Evolutionary conservation across 1,139 yeast species (phyloP).

Genomic region (Taiozyma onychis): DNA sequence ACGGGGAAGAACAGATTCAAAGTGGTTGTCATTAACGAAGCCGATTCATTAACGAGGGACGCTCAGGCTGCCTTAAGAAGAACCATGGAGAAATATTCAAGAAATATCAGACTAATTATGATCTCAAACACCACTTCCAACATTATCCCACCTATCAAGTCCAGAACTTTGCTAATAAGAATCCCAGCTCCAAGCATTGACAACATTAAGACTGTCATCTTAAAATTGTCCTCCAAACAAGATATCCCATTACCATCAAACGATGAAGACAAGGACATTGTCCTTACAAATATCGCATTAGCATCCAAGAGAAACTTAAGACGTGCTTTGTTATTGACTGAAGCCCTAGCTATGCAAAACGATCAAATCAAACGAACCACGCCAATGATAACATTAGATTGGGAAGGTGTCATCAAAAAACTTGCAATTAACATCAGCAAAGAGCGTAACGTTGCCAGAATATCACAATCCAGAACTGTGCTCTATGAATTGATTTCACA

Average conservation of each 20-base stretch:
- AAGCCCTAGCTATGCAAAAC: conserved; percentile 76
- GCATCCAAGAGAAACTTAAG: conserved; percentile 70
- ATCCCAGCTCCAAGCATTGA: conserved; percentile 71
- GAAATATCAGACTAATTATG: conserved; percentile 76
- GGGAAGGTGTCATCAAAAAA: conserved; percentile 73
- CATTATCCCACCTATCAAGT: conserved; percentile 88
- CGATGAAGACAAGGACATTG: conserved; percentile 32
- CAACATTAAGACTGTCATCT: conserved; percentile 53
- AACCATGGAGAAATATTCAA: conserved; percentile 96
- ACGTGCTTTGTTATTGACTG: conserved; percentile 71
- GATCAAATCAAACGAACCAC: conserved; percentile 42
- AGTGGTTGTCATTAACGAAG: conserved; percentile 90
- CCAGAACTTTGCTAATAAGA: conserved; percentile 83
- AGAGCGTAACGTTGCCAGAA: conserved; percentile 63
- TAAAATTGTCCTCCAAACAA: conserved; percentile 54
- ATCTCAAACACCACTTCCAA: conserved; percentile 87
- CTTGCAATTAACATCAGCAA: conserved; percentile 56
- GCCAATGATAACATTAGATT: conserved; percentile 62
- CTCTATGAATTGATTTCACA: conserved; percentile 86
- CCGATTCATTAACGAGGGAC: conserved; percentile 86
- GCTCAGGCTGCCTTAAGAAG: conserved; percentile 97
- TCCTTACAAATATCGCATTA: conserved; percentile 48
- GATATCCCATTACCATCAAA: conserved; percentile 35
- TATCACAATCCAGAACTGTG: conserved; percentile 68
- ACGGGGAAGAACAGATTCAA: conserved; percentile 61